A percentile compares a stretch with the other conserved stretches of the same genome.
Evolutionary conservation across 2,329 filamentous ascomycete genomes (phyloP).

Genomic region (Fusarium duplospermum): DNA sequence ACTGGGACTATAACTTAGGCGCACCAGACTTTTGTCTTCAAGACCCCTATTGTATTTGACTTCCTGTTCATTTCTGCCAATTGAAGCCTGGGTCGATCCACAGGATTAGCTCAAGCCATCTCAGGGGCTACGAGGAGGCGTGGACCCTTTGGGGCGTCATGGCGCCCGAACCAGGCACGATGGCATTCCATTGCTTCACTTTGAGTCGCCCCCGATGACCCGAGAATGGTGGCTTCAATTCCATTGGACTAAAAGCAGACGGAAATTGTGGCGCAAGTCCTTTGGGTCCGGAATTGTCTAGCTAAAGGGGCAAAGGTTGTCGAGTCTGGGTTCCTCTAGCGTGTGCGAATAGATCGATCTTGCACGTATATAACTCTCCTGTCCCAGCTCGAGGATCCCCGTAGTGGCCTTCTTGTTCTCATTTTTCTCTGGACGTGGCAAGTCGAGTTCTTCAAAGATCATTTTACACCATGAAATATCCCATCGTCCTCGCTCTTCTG

Average conservation of each 20-base stretch:
- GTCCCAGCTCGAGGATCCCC: fast-evolving
- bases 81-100: neutral
- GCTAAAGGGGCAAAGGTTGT: neutral
- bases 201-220: neutral
- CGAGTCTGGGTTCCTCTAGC: neutral
- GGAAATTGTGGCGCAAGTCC: neutral
- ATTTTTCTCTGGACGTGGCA: neutral
- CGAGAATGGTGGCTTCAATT: neutral
- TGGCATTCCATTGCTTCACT: neutral
- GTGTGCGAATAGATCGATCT: neutral
- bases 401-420: neutral
- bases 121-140: neutral
- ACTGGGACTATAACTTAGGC: neutral
- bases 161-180: neutral
- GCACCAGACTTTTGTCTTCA: neutral
- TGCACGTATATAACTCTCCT: neutral
- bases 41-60: neutral
- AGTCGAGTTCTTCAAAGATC: neutral
- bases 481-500: slow-evolving; percentile 1
- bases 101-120: neutral
- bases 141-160: neutral
- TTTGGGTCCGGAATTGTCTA: neutral
- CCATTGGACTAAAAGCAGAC: neutral
- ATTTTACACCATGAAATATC: slow-evolving; percentile 3
- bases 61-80: neutral